Evolutionary conservation across 176 grass and related monocot genomes (phyloP), one percentile per base, ranked within the genome.

Genomic region (Avena eriantha): DNA sequence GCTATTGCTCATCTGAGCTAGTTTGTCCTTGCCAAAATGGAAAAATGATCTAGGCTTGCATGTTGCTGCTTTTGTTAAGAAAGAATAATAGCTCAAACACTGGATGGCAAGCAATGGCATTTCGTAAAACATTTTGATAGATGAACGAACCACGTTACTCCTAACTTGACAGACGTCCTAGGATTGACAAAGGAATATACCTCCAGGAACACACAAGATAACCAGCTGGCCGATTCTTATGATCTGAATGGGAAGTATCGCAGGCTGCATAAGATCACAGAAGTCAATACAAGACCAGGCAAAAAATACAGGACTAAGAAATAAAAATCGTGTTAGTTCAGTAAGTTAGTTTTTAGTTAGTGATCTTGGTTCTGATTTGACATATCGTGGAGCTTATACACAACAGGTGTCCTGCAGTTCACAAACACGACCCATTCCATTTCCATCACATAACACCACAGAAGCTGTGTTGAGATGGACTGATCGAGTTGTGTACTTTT

Each of bases 161-260:
- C 72, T 80, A 63, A 66, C 31, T 78, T 78, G 47, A 19, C 22
- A 66, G 69, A 49, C 72, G 45, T 83, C 22, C 31, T 86, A 86
- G 19, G 71, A 80, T 57, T 34, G 31, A 77, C 2, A 19, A 87
- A 21, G 78, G 8, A 69, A 87, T 50, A 79, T 96, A 98, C 97
- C 97, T 96, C 97, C 97, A 87, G 97, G 97, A 46, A 98, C 97
- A 86, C 88, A 94, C 14, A 98, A 93, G 83, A 98, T 96, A 78
- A 96, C 90, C 67, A 96, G 64, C 61, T 96, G 96, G 22, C 96
- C 93, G 46, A 98, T 85, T 86, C 92, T 95, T 76, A 98, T 82
- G 58, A 98, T 96, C 82, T 96, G 96, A 82, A 98, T 81, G 83
- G 96, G 96, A 80, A 98, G 96, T 91, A 98, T 89, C 8, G 96